Conservation (phyloP, 768 basidiomycete genomes). For the Leccinum boreale region DNA sequence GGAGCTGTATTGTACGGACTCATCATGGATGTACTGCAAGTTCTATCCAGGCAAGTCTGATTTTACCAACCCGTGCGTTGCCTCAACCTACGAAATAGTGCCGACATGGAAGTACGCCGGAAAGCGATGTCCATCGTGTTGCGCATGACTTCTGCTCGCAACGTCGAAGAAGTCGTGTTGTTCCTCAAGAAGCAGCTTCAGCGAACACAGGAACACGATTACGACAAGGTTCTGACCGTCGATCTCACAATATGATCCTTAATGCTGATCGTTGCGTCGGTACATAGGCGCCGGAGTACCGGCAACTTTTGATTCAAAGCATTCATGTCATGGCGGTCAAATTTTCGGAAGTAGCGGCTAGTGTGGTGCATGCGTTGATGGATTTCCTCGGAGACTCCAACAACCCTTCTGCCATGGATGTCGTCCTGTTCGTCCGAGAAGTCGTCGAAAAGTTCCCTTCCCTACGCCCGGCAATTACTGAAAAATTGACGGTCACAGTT, state of each 20-base stretch:
- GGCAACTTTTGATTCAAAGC: conserved; percentile 93
- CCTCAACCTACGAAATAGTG: conserved; percentile 40
- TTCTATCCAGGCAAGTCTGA: conserved; percentile 65
- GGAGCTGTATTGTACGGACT: conserved; percentile 86
- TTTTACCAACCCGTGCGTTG: background rate
- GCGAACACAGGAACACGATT: conserved; percentile 86
- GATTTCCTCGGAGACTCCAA: conserved; percentile 93
- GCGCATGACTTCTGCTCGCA: conserved; percentile 89
- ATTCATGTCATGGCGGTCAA: conserved; percentile 96
- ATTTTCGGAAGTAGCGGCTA: conserved; percentile 95
- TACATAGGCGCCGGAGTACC: conserved; percentile 82
- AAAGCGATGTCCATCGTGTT: conserved; percentile 89
- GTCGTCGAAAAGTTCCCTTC: conserved; percentile 97
- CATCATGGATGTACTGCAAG: conserved; percentile 94
- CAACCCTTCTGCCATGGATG: conserved; percentile 93
- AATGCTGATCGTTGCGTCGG: background rate
- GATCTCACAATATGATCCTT: background rate
- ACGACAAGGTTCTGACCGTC: conserved; percentile 68
- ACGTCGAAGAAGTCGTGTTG: conserved; percentile 93
- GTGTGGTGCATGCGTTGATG: conserved; percentile 90
- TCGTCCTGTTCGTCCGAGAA: conserved; percentile 86
- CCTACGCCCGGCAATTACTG: conserved; percentile 76
- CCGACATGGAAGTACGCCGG: conserved; percentile 94
- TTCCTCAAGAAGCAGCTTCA: conserved; percentile 99
- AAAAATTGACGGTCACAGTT: conserved; percentile 80